Evolutionary conservation across 1,139 yeast genomes (phyloP).

Genomic region (Pichia cactophila): DNA sequence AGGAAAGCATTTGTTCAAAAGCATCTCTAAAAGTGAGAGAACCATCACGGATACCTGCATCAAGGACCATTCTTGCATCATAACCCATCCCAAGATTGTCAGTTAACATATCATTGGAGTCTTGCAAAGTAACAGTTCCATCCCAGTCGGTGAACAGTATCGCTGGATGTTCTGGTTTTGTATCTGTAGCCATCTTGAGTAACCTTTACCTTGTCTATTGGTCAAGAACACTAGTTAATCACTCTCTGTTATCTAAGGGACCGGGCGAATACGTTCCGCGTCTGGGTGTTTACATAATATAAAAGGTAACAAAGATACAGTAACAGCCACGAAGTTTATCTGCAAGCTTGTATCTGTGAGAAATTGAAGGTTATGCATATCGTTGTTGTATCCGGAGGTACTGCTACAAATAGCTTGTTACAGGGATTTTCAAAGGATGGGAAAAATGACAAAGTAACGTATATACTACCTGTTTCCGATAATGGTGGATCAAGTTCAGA

Average conservation of each 20-base stretch:
- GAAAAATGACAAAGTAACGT: conserved; percentile 34
- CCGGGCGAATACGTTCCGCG: not conserved
- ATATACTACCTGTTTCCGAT: conserved; percentile 78
- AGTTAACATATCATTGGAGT: conserved; percentile 85
- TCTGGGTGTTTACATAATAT: not conserved
- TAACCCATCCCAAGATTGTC: conserved; percentile 85
- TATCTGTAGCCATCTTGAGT: not conserved
- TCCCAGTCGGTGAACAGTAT: conserved; percentile 96
- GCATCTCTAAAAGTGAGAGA: conserved; percentile 69
- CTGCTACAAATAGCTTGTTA: conserved; percentile 42
- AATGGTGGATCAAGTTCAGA: conserved; percentile 96
- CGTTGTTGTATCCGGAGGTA: conserved; percentile 64
- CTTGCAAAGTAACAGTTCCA: conserved; percentile 90
- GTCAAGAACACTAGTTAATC: no score
- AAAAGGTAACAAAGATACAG: no score
- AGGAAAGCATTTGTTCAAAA: conserved; percentile 74
- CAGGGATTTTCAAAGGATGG: not conserved
- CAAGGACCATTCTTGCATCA: conserved; percentile 56
- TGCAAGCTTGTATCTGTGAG: not conserved
- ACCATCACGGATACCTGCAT: conserved; percentile 57
- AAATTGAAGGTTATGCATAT: conserved; percentile 12
- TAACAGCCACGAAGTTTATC: not conserved
- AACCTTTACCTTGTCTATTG: not conserved
- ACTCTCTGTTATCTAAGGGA: not conserved
- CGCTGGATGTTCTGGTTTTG: conserved; percentile 35